phyloP scores from a whole-genome alignment of 805 yeast species.

The Starmerella sirachaensis region DNA sequence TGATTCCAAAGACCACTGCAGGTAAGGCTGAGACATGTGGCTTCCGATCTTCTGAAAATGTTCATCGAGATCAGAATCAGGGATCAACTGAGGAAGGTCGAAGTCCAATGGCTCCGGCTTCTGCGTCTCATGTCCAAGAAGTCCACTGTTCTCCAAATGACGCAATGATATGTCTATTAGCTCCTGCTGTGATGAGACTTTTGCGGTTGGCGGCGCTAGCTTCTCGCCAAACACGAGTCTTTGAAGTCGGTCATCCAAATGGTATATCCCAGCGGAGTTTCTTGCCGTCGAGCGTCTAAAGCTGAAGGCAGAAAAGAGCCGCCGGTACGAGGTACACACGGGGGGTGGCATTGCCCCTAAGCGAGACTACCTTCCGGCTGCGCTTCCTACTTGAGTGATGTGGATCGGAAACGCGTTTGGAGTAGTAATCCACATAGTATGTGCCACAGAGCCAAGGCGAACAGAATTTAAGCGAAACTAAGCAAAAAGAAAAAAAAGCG shows the following conservation, averaged over 20 bases:
- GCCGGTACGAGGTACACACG: too few relatives aligned
- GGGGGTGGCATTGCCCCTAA: too few relatives aligned
- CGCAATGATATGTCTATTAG: constrained; percentile 11
- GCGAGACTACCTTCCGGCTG: too few relatives aligned
- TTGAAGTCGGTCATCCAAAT: constrained; percentile 19
- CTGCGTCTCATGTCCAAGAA: constrained; percentile 18
- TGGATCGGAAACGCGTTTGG: too few relatives aligned
- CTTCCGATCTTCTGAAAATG: constrained; percentile 65
- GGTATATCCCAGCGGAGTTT: constrained; percentile 28
- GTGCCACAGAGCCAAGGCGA: too few relatives aligned
- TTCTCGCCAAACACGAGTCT: constrained; percentile 10
- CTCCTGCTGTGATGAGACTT: not conserved
- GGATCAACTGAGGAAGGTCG: constrained; percentile 60
- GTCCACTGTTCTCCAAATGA: constrained; percentile 13
- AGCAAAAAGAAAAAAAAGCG: too few relatives aligned
- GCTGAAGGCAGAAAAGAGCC: too few relatives aligned
- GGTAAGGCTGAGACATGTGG: constrained; percentile 48
- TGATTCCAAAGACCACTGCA: constrained; percentile 39
- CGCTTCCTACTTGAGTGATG: too few relatives aligned
- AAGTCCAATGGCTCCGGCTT: constrained; percentile 11
- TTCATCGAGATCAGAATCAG: constrained; percentile 53
- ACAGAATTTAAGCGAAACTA: too few relatives aligned
- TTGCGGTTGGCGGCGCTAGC: not conserved
- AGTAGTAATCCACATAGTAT: too few relatives aligned
- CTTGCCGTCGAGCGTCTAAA: too few relatives aligned